Percentiles rank a stretch among this genome's conserved stretches.
Evolutionary conservation across 202 grass and related monocot genomes (phyloP).

Genomic region (Panicum hallii): DNA sequence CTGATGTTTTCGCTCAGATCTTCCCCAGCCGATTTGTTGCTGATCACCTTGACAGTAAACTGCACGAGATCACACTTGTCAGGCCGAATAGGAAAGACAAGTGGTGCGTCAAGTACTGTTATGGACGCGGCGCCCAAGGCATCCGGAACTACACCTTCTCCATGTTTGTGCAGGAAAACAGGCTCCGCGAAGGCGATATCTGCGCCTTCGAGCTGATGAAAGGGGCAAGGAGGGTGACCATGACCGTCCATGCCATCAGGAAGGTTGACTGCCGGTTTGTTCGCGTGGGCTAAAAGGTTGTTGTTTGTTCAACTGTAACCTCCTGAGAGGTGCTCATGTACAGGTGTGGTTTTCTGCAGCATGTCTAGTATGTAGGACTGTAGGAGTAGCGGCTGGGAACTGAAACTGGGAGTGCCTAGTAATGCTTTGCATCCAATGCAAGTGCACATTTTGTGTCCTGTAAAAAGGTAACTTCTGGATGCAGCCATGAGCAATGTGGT

Average conservation of each 20-base stretch:
- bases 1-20: not conserved
- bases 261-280: conserved; percentile 17
- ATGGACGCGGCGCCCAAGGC: not conserved
- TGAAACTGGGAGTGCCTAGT: not conserved
- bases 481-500: not conserved
- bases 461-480: not conserved
- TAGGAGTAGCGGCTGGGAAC: not conserved
- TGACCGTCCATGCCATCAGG: conserved; percentile 48
- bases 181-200: conserved; percentile 29
- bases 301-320: not conserved
- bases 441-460: conserved; percentile 1
- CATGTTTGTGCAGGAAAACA: conserved; percentile 43
- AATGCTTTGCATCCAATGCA: not conserved
- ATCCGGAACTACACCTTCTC: not conserved
- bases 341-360: conserved; percentile 12
- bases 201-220: conserved; percentile 59
- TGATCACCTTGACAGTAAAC: not conserved
- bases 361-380: not conserved
- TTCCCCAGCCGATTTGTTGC: conserved; percentile 38
- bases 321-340: not conserved
- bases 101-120: conserved; percentile 22
- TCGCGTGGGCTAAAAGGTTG: not conserved
- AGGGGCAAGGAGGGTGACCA: not conserved
- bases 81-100: conserved; percentile 36
- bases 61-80: conserved; percentile 34